Percentiles rank a stretch among this genome's conserved stretches.
Evolutionary conservation across 306 rosid species (phyloP).

Genomic region (Citrullus mucosospermus): DNA sequence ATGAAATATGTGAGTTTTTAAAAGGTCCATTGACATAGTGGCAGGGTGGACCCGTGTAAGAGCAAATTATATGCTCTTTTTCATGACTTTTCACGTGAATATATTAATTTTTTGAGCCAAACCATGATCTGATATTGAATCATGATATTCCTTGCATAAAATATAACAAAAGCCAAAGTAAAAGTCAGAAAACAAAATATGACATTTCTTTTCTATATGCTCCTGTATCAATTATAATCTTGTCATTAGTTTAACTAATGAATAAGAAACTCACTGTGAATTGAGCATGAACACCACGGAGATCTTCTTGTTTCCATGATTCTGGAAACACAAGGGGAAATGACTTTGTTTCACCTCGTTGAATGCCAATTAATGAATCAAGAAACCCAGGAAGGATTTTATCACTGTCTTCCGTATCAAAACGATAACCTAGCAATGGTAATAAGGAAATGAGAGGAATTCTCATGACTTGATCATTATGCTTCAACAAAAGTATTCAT

Average conservation of each 20-base stretch:
- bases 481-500: neutral
- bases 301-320: conserved; percentile 80
- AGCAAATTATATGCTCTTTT: neutral
- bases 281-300: conserved; percentile 75
- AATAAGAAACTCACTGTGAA: conserved; percentile 54
- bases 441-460: neutral
- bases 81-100: neutral
- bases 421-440: conserved; percentile 50
- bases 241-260: neutral
- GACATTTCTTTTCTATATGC: too few relatives aligned
- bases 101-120: too few relatives aligned
- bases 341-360: conserved; percentile 63
- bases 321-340: conserved; percentile 85
- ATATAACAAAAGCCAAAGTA: too few relatives aligned
- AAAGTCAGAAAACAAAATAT: too few relatives aligned
- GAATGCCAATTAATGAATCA: conserved; percentile 60
- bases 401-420: conserved; percentile 80
- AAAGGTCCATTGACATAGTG: neutral
- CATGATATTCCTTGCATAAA: neutral
- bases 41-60: neutral
- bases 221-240: too few relatives aligned
- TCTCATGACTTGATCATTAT: neutral
- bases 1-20: neutral
- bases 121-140: neutral
- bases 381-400: conserved; percentile 69